Base-by-base conservation (phyloP, 2,329 filamentous ascomycete species). In the Xylariaceae sp. region DNA sequence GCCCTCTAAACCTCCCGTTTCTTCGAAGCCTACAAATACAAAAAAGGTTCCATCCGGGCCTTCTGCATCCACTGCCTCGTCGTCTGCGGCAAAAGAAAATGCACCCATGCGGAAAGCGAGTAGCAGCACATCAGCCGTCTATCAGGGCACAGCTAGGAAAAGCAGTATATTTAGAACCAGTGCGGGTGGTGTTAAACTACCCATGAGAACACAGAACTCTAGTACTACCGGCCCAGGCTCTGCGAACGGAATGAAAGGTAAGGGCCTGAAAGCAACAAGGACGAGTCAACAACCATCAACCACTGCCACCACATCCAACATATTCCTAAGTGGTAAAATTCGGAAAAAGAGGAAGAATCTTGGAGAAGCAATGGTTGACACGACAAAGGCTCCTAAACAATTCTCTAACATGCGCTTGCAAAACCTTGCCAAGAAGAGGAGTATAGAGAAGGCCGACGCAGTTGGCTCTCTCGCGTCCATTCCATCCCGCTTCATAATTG, bases 301-400 rank as follows among this genome's bases (percentile, higher is more conserved):
- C 34, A 25, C 43, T 20, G 45, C 38, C 21, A 40, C 20, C 37
- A 33, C 46, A 6, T 51, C 45, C 12, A 79, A 78, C 46, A 67
- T 79, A 1, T 79, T 79, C 38, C 50, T 59, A 6, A 64, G 64
- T 8, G 74, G 75, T 2, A 73, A 64, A 45, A 59, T 53, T 21
- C 61, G 55, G 22, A 73, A 68, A 49, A 54, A 56, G 17, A 64
- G 69, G 12, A 35, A 44, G 2, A 66, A 52, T 11, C 57, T 79
- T 3, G 56, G 53, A 12, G 66, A 73, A 3, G 62, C 44, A 7
- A 70, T 72, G 47, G 57, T 57, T 12, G 70, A 80, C 56, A 54
- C 68, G 7, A 64, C 54, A 2, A 74, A 66, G 48, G 50, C 59
- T 1, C 66, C 68, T 1, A 73, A 67, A 37, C 47, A 69, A 8